A percentile compares a stretch with the other conserved stretches of the same genome.
These are phyloP conservation scores for Trichoderma lentiforme DNA, from an alignment of 2,329 filamentous ascomycete genomes.

Conservation along the genomic window DNA sequence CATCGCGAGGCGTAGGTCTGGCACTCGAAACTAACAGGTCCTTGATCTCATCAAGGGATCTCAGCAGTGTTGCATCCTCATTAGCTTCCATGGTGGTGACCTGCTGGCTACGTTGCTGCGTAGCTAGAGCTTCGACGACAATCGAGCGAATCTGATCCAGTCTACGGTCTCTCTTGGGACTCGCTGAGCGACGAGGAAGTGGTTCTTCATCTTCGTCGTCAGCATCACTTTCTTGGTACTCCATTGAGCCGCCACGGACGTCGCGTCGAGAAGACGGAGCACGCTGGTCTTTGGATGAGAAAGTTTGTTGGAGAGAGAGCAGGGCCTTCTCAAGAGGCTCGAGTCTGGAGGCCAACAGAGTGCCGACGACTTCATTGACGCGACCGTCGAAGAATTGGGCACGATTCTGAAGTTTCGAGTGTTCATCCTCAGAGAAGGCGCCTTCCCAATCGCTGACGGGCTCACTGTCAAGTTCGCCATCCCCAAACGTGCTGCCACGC, in stretches of 20 bases:
- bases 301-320: constrained; percentile 67
- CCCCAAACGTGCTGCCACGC: constrained; percentile 44
- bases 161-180: constrained; percentile 73
- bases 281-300: constrained; percentile 56
- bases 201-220: constrained; percentile 88
- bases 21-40: constrained; percentile 38
- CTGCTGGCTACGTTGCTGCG: constrained; percentile 47
- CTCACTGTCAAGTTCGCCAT: constrained; percentile 46
- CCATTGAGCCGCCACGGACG: constrained; percentile 66
- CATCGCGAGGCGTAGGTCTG: constrained; percentile 1
- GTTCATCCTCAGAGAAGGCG: constrained; percentile 76
- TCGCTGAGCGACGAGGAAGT: constrained; percentile 63
- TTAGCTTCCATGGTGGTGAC: constrained; percentile 27
- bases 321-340: constrained; percentile 79
- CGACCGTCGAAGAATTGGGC: constrained; percentile 88
- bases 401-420: constrained; percentile 75
- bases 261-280: constrained; percentile 55
- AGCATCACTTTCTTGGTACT: constrained; percentile 77
- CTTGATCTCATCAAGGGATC: constrained; percentile 64
- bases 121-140: constrained; percentile 68
- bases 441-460: constrained; percentile 91
- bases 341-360: constrained; percentile 70
- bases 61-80: constrained; percentile 54
- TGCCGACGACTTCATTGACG: constrained; percentile 81
- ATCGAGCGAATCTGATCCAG: constrained; percentile 76